phyloP scores from a whole-genome alignment of 176 grass and related monocot genomes.

The Musa troglodytarum region DNA sequence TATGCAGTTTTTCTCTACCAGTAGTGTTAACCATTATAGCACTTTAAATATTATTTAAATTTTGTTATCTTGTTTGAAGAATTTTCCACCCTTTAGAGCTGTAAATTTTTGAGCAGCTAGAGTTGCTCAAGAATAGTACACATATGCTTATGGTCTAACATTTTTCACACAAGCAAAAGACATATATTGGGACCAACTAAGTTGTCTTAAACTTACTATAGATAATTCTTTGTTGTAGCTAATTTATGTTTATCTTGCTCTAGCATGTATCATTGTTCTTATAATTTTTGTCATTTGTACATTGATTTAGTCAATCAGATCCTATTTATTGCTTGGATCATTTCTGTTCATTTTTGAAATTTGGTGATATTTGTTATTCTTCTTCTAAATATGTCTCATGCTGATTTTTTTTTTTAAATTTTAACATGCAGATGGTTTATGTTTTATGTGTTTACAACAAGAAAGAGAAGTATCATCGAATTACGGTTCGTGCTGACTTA shows the following conservation, averaged over 20 bases:
- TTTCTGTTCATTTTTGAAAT: background rate
- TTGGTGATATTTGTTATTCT: background rate
- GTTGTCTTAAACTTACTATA: background rate
- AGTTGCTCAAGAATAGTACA: background rate
- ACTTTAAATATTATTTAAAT: no score
- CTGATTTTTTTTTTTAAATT: background rate
- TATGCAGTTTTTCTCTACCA: no score
- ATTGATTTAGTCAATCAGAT: background rate
- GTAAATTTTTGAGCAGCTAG: no score
- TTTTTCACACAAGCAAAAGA: background rate
- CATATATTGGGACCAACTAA: background rate
- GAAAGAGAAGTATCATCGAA: conserved; percentile 83
- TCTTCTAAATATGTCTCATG: background rate
- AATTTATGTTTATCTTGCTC: background rate
- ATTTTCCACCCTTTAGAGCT: no score
- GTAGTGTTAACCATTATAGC: background rate
- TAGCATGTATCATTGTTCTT: background rate
- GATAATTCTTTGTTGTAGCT: background rate
- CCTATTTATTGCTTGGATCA: background rate
- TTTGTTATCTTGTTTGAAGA: no score
- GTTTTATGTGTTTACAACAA: conserved; percentile 93
- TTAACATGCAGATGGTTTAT: conserved; percentile 63
- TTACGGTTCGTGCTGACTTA: conserved; percentile 33
- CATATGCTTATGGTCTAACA: background rate
- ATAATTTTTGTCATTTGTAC: no score